Base-by-base conservation (phyloP, 139 green algal genomes). In the Chlorella sorokiniana region DNA sequence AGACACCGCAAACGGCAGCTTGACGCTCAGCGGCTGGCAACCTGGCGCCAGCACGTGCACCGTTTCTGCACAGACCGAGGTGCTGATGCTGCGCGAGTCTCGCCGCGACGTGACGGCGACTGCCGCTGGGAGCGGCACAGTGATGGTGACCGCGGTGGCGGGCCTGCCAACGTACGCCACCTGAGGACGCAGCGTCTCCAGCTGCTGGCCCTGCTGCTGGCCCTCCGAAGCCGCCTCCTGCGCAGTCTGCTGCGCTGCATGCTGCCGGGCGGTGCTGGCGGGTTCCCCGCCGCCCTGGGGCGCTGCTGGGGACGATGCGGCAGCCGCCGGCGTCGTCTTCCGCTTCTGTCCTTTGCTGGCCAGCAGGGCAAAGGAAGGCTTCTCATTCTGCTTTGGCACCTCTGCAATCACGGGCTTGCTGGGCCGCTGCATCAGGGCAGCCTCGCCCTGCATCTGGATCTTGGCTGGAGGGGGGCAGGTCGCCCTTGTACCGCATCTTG, bases 401-500 rank as follows among this genome's bases (percentile, higher is more conserved):
- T 67, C 69, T 56, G 38, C 37, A 29, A 54, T 65, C 41, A 80
- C 51, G 25, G n/a, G 52, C 23, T 38, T 42, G 69, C 51, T 71
- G 56, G 54, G 72, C 5, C 2, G 54, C 73, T 20, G 51, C 51
- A 16, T 31, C 22, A 16, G 7, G 65, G 11, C 38, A 9, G 6
- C 22, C 41, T 16, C 40, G 65, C 52, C 11, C 20, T 42, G 33
- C 65, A 40, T 8, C 0, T 84, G 80, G 31, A 92, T 88, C 42
- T 81, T 83, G 73, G 89, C 84, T 14, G 37, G 35, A 3, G 54
- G 73, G 16, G 64, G 78, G 64, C n/a, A 91, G 76, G 9, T 88
- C 84, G 2, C 92, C 92, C 81, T 96, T 96, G 89, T 96, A 96
- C 68, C 81, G 74, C 90, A 96, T 94, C 71, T 92, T 92, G 51